Conservation (phyloP, 2,329 filamentous ascomycete species). For the Stagonosporopsis rhizophila region DNA sequence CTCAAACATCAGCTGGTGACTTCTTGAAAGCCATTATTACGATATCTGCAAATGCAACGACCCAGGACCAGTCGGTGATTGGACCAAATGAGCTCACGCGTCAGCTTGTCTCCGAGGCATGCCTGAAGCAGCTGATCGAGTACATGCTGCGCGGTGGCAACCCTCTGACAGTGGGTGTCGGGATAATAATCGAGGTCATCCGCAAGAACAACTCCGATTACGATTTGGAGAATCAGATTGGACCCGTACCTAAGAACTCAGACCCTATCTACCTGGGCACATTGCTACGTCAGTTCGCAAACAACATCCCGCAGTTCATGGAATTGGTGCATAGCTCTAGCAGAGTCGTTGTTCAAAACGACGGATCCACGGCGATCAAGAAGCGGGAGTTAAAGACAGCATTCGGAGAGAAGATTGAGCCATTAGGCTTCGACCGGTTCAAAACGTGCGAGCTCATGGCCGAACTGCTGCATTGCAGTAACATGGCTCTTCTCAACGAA, state of each 20-base stretch:
- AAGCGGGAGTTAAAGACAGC: conserved; percentile 81
- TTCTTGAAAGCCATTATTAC: conserved; percentile 99
- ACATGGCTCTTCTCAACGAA: conserved; percentile 96
- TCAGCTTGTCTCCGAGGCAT: conserved; percentile 86
- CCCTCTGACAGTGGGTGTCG: conserved; percentile 91
- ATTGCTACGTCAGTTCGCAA: conserved; percentile 84
- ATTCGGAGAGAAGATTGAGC: conserved; percentile 90
- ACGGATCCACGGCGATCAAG: conserved; percentile 67
- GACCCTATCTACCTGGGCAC: conserved; percentile 97
- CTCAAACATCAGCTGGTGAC: conserved; percentile 94
- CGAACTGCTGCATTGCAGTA: conserved; percentile 95
- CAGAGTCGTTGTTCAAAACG: conserved; percentile 63
- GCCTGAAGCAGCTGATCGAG: conserved; percentile 81
- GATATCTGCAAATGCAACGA: conserved; percentile 96
- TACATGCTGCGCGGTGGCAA: conserved; percentile 96
- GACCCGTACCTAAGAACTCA: conserved; percentile 79
- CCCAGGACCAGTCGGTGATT: conserved; percentile 98
- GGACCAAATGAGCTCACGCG: conserved; percentile 96
- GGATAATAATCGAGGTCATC: conserved; percentile 98
- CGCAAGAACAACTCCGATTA: conserved; percentile 99
- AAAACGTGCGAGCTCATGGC: conserved; percentile 99
- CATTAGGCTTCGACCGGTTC: conserved; percentile 95
- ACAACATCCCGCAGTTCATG: conserved; percentile 95
- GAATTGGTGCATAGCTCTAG: conserved; percentile 79
- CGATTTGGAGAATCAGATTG: conserved; percentile 86